Percentiles rank a stretch among this genome's conserved stretches.
These are phyloP conservation scores for Conringia planisiliqua DNA, from an alignment of 345 rosid species.

Conservation along the genomic window DNA sequence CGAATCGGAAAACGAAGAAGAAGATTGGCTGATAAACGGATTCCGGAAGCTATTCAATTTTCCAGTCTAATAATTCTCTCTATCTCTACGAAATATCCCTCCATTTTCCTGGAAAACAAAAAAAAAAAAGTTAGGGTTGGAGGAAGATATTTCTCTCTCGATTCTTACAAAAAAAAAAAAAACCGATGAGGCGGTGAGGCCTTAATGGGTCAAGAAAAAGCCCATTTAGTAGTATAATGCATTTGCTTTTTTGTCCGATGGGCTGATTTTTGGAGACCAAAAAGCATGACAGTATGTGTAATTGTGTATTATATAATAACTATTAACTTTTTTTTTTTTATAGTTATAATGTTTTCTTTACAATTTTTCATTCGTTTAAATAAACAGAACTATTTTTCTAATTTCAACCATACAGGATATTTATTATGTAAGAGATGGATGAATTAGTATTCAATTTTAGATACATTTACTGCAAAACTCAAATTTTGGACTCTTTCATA, in stretches of 20 bases:
- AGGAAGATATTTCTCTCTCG: conserved; percentile 16
- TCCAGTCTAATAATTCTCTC: background rate
- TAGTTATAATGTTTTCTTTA: no score
- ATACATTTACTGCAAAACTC: background rate
- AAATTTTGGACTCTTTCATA: background rate
- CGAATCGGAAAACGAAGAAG: background rate
- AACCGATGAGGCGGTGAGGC: background rate
- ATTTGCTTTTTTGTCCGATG: background rate
- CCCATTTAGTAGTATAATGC: background rate
- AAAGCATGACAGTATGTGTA: background rate
- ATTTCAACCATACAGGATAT: background rate
- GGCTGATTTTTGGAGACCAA: background rate
- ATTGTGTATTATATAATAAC: no score
- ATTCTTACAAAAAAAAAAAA: background rate
- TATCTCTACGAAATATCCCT: background rate
- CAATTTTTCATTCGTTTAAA: no score
- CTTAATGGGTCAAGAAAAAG: conserved; percentile 9
- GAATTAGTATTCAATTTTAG: background rate
- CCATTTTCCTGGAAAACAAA: background rate
- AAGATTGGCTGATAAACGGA: background rate
- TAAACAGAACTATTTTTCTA: no score
- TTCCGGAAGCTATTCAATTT: background rate
- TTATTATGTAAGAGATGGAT: background rate
- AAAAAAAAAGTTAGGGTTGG: conserved; percentile 23
- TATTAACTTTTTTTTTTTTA: no score